Evolutionary conservation across 2,329 filamentous ascomycete species (phyloP).

Genomic region (Curvularia spicifera): DNA sequence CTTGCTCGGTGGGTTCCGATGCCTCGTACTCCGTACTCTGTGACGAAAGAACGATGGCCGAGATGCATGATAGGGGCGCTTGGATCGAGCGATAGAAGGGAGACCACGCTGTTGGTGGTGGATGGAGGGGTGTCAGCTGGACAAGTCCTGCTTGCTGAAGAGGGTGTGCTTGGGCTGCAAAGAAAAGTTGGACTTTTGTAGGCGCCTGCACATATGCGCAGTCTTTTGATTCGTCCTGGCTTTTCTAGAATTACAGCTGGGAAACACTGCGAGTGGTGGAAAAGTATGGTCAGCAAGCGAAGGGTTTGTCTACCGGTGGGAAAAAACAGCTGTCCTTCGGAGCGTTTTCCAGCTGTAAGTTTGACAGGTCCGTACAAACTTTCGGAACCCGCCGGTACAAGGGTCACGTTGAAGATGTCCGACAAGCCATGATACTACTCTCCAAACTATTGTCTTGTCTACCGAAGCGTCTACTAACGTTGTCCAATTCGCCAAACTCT

Average conservation of each 20-base stretch:
- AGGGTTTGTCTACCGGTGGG: not conserved
- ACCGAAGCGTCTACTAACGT: too few species aligned
- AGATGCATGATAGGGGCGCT: conserved; percentile 9
- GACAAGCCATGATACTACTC: not conserved
- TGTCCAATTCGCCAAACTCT: not conserved
- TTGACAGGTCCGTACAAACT: not conserved
- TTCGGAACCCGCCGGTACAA: not conserved
- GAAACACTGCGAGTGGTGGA: conserved; percentile 1
- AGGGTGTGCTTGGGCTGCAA: conserved; percentile 18
- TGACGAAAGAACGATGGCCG: not conserved
- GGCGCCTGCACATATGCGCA: conserved; percentile 2
- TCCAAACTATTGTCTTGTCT: not conserved
- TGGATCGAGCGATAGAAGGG: conserved; percentile 9
- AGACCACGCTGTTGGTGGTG: not conserved
- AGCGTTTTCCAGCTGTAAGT: not conserved
- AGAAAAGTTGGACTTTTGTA: not conserved
- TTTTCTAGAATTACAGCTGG: conserved; percentile 1
- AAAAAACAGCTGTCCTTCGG: not conserved
- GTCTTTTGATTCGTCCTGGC: not conserved
- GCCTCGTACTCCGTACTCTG: not conserved
- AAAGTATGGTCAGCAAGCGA: not conserved
- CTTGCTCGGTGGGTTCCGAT: not conserved
- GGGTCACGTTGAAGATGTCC: not conserved
- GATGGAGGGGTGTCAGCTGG: conserved; percentile 20
- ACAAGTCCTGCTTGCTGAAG: conserved; percentile 7